A percentile compares a stretch with the other conserved stretches of the same genome.
Evolutionary conservation across 108 stramenopile species (phyloP).

Genomic region (Cyclotella cryptica): DNA sequence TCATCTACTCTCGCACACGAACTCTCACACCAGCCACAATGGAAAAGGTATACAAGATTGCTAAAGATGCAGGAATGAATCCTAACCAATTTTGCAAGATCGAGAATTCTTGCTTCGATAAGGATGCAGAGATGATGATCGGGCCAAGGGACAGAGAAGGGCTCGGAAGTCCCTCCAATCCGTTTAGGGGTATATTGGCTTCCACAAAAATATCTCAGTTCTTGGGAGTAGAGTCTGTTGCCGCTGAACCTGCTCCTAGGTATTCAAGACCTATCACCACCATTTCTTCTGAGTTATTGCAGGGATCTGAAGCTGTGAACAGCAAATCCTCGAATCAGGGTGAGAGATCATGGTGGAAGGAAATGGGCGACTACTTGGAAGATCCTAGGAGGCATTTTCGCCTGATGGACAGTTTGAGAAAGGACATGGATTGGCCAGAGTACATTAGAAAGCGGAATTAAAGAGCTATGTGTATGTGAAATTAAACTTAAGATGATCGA

Average conservation of each 20-base stretch:
- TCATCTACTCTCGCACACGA: constrained; percentile 92
- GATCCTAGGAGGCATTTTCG: constrained; percentile 87
- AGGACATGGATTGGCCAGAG: constrained; percentile 85
- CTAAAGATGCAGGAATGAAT: constrained; percentile 90
- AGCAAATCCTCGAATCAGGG: constrained; percentile 3
- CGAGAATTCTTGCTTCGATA: constrained; percentile 87
- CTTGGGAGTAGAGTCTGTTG: constrained; percentile 90
- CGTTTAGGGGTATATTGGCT: constrained; percentile 84
- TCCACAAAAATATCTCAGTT: constrained; percentile 87
- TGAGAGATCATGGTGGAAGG: constrained; percentile 84
- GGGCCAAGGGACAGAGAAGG: constrained; percentile 39
- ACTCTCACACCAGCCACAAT: constrained; percentile 75
- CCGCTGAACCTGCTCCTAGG: constrained; percentile 69
- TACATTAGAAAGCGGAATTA: constrained; percentile 54
- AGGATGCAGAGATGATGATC: constrained; percentile 23
- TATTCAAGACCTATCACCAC: constrained; percentile 14
- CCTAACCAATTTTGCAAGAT: constrained; percentile 93
- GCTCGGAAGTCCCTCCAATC: constrained; percentile 63
- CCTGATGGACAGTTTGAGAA: constrained; percentile 78
- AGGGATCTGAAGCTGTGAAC: constrained; percentile 8
- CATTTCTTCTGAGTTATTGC: constrained; percentile 37
- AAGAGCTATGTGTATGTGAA: neutral
- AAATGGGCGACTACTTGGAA: constrained; percentile 89
- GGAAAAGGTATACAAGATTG: constrained; percentile 89
- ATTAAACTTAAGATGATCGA: neutral